These are phyloP conservation scores for Nepenthes gracilis DNA, from an alignment of 148 eudicot species.

Conservation along the genomic window DNA sequence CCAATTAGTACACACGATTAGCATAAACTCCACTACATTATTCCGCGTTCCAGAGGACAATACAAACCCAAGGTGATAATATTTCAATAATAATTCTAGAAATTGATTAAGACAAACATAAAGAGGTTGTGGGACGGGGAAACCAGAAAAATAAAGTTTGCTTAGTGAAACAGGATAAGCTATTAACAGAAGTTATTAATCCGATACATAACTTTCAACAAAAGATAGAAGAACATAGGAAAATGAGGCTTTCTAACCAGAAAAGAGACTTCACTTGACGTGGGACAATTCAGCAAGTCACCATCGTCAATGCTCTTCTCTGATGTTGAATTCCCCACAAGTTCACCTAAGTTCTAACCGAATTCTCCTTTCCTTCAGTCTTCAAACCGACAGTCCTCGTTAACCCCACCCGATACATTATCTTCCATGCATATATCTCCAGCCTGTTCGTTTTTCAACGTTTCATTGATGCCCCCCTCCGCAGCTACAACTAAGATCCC, in stretches of 20 bases:
- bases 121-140: no score
- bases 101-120: no score
- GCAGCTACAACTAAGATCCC: no score
- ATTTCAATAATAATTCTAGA: no score
- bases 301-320: conserved; percentile 31
- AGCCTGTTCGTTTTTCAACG: not conserved
- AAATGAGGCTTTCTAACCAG: conserved; percentile 9
- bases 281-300: conserved; percentile 27
- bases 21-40: no score
- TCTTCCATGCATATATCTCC: not conserved
- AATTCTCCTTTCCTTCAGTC: conserved; percentile 1
- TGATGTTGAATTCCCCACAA: conserved; percentile 7
- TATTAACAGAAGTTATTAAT: no score
- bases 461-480: not conserved
- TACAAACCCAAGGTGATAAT: no score
- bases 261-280: conserved; percentile 31
- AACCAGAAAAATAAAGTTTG: no score
- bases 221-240: not conserved
- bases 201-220: not conserved
- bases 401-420: not conserved
- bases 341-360: no score
- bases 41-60: no score
- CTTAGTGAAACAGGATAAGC: no score
- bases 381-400: not conserved
- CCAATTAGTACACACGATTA: no score